phyloP scores from a whole-genome alignment of 163 green algal genomes.

The Prototheca wickerhamii region DNA sequence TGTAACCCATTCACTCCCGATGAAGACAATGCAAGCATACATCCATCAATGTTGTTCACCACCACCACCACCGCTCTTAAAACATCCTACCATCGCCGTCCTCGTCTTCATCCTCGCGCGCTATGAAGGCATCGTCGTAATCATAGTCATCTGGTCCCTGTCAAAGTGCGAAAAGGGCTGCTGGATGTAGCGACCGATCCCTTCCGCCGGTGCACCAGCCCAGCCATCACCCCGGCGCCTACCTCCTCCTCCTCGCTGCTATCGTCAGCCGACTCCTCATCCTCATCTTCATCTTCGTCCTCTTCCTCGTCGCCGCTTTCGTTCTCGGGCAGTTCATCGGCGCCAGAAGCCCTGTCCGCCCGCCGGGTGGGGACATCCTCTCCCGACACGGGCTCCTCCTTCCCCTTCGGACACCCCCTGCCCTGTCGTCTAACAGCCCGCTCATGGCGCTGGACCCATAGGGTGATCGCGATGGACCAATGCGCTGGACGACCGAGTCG shows the following conservation, averaged over 20 bases:
- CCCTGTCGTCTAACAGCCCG: conserved; percentile 18
- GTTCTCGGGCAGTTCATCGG: conserved; percentile 11
- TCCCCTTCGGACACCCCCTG: conserved; percentile 8
- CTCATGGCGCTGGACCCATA: not conserved
- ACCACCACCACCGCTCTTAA: not conserved
- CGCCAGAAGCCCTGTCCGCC: not conserved
- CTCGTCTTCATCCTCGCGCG: conserved; percentile 41
- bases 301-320: conserved; percentile 30
- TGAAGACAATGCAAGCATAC: too few relatives aligned
- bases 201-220: not conserved
- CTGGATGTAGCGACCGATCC: not conserved
- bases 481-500: too few relatives aligned
- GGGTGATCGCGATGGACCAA: too few relatives aligned
- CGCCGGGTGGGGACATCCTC: not conserved
- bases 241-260: conserved; percentile 37
- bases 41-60: not conserved
- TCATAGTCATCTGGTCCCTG: conserved; percentile 53
- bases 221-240: not conserved
- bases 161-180: not conserved
- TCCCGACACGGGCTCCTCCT: not conserved
- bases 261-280: conserved; percentile 28
- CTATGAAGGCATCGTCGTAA: conserved; percentile 52
- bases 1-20: not conserved
- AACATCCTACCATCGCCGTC: conserved; percentile 17
- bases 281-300: conserved; percentile 33